These are phyloP conservation scores for Chaetomiaceae sp. DNA, from an alignment of 2,329 filamentous ascomycete species.

Conservation along the genomic window DNA sequence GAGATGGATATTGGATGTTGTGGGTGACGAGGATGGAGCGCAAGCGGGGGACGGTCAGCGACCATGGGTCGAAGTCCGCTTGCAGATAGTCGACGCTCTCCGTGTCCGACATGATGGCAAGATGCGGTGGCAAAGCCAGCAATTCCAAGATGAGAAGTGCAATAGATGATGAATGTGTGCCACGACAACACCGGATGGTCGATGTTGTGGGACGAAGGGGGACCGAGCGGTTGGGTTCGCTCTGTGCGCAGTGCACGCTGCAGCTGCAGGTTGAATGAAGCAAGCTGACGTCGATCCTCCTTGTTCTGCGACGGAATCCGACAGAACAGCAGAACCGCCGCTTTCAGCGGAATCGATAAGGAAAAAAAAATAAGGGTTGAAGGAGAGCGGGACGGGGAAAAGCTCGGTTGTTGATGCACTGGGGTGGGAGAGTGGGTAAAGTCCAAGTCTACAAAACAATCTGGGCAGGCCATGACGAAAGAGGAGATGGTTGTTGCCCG, in stretches of 20 bases:
- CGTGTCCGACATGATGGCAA: constrained; percentile 51
- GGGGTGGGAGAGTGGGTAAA: constrained; percentile 6
- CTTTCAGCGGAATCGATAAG: constrained; percentile 6
- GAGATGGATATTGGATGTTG: constrained; percentile 77
- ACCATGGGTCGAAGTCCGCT: constrained; percentile 75
- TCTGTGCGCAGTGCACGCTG: not conserved
- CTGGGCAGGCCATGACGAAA: constrained; percentile 15
- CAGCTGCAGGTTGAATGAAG: constrained; percentile 1
- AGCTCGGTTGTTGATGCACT: constrained; percentile 8
- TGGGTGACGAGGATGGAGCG: constrained; percentile 89
- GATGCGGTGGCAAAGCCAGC: not conserved
- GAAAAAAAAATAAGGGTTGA: constrained; percentile 1
- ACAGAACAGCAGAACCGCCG: not conserved
- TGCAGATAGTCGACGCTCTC: constrained; percentile 76
- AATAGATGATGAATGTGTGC: too few relatives aligned
- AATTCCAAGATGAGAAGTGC: not conserved
- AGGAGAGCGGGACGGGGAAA: not conserved
- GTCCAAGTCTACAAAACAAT: constrained; percentile 16
- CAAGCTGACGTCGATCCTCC: not conserved
- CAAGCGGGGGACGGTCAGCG: constrained; percentile 78
- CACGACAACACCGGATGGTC: too few relatives aligned
- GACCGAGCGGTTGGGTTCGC: not conserved
- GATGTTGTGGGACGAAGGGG: too few relatives aligned
- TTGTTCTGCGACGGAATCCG: not conserved
- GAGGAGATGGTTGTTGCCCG: constrained; percentile 18